Evolutionary conservation across 257 asterid species (phyloP).

Genomic region (Paraleonurus japonicus): DNA sequence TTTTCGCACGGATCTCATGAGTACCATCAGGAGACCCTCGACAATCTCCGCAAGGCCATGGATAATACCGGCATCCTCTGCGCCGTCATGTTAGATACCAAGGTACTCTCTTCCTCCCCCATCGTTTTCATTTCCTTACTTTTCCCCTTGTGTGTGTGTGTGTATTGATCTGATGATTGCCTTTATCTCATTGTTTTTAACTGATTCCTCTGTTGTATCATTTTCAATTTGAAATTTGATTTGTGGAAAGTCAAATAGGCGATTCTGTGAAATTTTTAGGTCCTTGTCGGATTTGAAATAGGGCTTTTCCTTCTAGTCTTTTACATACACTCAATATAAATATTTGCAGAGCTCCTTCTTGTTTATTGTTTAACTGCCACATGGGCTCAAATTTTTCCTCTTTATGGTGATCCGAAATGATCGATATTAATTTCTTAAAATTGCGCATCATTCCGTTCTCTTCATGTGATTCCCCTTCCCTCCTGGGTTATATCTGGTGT

Average conservation of each 20-base stretch:
- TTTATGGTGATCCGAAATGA: not conserved
- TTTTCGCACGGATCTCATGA: constrained; percentile 75
- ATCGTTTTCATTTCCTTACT: not conserved
- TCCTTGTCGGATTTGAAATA: not conserved
- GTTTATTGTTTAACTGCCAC: not conserved
- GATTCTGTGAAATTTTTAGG: not conserved
- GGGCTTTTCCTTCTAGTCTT: not conserved
- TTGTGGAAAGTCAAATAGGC: not conserved
- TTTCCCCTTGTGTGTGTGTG: too few relatives aligned
- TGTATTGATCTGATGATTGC: not conserved
- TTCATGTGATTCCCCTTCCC: not conserved
- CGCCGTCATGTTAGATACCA: constrained; percentile 78
- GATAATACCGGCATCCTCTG: constrained; percentile 70
- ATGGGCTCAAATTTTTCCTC: too few relatives aligned
- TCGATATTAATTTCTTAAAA: not conserved
- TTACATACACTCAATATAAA: not conserved
- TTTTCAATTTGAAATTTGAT: not conserved
- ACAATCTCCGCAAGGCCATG: constrained; percentile 67
- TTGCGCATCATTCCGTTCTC: not conserved
- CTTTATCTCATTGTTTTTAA: not conserved
- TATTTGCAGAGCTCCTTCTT: not conserved
- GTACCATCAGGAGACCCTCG: constrained; percentile 76
- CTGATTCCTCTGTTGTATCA: not conserved
- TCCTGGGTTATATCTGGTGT: not conserved
- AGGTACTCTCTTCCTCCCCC: constrained; percentile 36